A percentile compares a stretch with the other conserved stretches of the same genome.
phyloP scores from a whole-genome alignment of 2,329 filamentous ascomycete genomes.

The Chaetomiaceae sp. region DNA sequence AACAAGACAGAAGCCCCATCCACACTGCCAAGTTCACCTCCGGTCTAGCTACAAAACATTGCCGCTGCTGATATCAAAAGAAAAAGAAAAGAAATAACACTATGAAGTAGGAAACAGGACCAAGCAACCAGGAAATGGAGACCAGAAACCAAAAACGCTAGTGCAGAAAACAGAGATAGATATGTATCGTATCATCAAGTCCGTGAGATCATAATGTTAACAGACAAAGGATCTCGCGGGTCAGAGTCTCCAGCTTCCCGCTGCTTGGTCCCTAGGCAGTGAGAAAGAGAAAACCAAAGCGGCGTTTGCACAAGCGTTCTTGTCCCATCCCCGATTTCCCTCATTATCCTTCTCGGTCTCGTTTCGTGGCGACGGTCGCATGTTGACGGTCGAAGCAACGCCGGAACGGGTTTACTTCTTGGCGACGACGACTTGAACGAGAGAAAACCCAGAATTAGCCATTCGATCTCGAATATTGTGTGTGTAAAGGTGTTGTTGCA shows the following conservation, averaged over 20 bases:
- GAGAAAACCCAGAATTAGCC: slow-evolving; percentile 16
- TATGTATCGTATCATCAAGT: slow-evolving; percentile 3
- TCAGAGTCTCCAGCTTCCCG: neutral
- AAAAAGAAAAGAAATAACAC: neutral
- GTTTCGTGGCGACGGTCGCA: neutral
- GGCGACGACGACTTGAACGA: slow-evolving; percentile 16
- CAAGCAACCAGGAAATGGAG: neutral
- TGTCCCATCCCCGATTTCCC: neutral
- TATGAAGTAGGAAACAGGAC: neutral
- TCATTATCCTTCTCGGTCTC: neutral
- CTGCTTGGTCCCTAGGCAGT: neutral
- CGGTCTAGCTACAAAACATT: neutral
- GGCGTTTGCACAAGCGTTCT: neutral
- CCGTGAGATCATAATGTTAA: neutral
- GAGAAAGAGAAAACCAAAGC: neutral
- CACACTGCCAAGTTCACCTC: neutral
- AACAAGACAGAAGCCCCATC: neutral
- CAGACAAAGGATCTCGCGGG: neutral
- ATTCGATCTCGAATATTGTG: slow-evolving; percentile 11
- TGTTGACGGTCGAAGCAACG: neutral
- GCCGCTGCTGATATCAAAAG: neutral
- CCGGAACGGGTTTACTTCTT: slow-evolving; percentile 15
- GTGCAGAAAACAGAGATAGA: slow-evolving; percentile 5
- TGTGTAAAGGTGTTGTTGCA: neutral
- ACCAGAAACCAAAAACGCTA: neutral